Evolutionary conservation across 83 land plant genomes (phyloP).

Genomic region (Diphasiastrum complanatum): DNA sequence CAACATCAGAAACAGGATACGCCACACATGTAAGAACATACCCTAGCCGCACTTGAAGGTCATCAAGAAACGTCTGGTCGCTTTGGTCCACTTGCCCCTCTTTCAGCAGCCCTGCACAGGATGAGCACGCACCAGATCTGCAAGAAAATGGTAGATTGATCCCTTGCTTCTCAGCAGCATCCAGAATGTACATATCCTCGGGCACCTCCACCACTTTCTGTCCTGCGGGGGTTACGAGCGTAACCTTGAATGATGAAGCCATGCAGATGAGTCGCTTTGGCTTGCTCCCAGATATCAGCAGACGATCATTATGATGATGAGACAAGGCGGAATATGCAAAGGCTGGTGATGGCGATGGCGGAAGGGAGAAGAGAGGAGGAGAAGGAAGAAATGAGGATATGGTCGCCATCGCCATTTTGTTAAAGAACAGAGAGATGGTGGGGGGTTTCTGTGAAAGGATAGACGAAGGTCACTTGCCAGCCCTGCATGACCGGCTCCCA

Average conservation of each 20-base stretch:
- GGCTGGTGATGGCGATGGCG: too few species aligned
- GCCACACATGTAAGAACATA: conserved; percentile 9
- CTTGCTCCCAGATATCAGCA: too few species aligned
- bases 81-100: conserved; percentile 1
- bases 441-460: too few species aligned
- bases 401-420: too few species aligned
- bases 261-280: too few species aligned
- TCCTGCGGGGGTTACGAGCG: not conserved
- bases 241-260: conserved; percentile 4
- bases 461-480: too few species aligned
- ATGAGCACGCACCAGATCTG: conserved; percentile 8
- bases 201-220: conserved; percentile 3
- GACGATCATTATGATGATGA: too few species aligned
- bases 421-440: too few species aligned
- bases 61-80: conserved; percentile 4
- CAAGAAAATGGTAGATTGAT: not conserved
- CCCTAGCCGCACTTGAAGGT: not conserved
- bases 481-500: too few species aligned
- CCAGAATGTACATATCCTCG: conserved; percentile 6
- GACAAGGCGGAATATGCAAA: too few species aligned
- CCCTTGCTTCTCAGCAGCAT: conserved; percentile 5
- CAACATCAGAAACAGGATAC: conserved; percentile 2
- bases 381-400: too few species aligned
- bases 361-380: too few species aligned
- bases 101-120: not conserved